Evolutionary conservation across 805 yeast genomes (phyloP), one percentile per base, ranked within the genome.

Genomic region (Lipomyces starkeyi): DNA sequence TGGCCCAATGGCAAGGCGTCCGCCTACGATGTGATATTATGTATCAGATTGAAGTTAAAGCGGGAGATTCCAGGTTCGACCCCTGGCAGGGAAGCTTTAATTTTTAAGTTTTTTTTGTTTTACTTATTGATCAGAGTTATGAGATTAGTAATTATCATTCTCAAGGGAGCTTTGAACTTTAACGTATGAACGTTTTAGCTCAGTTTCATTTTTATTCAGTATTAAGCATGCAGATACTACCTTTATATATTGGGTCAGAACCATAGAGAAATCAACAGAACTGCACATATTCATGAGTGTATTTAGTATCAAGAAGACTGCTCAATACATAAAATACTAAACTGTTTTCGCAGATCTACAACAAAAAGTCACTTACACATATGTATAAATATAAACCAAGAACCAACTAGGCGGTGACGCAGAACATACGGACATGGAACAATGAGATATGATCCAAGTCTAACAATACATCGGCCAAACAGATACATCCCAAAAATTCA

Each of bases 1-100:
- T 76, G 78, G 78, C 78, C 78, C 77, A 76, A 76, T 76, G 78
- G 78, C 78, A 76, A 76, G 78, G 78, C 78, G 78, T 76, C 74
- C 77, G 78, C 77, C 78, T 76, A 76, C 78, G 78, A 76, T 74
- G 59, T 58, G 52, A 11, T 25, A 14, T 13, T 32, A n/a, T 22
- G 11, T 17, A 5, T 32, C 32, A 52, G 57, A 61, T 69, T 29
- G 40, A 17, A n/a, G 49, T 43, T 17, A 43, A 8, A 71, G 73
- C 73, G 73, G 70, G 70, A 71, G 73, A 71, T 65, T 71, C 73
- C 74, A 71, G 74, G 74, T 71, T 71, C 74, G 74, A 71, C 70
- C 73, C 74, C 74, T 71, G 74, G 74, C 72, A 69, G 61, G 74
- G 74, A 71, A 69, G 74, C 61, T 49, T 58, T 64, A 63, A 63